Evolutionary conservation across 257 asterid genomes (phyloP), one percentile per base, ranked within the genome.

Genomic region (Apocynum venetum): DNA sequence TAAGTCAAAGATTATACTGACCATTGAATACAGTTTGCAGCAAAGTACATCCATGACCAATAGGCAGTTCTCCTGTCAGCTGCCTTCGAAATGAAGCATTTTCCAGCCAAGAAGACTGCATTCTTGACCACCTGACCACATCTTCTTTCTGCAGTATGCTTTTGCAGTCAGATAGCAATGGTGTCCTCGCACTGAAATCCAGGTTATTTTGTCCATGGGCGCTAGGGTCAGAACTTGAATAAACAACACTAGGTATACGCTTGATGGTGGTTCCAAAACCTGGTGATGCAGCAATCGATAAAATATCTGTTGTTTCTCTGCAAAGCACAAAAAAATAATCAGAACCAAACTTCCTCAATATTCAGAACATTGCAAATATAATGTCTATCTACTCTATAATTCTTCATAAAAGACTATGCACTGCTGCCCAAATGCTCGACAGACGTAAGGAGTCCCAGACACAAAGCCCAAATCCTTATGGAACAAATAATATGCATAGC

Each of bases 231-330:
- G 76, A 43, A 71, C 72, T 76, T 61, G 90, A 60, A 41, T 82
- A 76, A 67, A 65, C 76, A 61, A 80, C 75, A 66, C 84, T 85
- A 40, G 90, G 82, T 49, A 83, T 31, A 47, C 82, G 88, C 61
- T 80, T 83, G 72, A 91, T 80, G n/a, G 77, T 65, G 41, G 77
- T 60, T 47, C 92, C 95, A 14, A 91, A 79, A 83, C 73, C 83
- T 64, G 97, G 98, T n/a, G 97, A 88, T 76, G 96, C 96, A 40
- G 98, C 92, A 80, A 94, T 87, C 7, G 97, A 82, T 70, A 83
- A 88, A 52, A 87, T 77, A 82, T 92, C 86, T n/a, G 91, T 89
- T 14, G 98, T 79, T 82, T 94, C 97, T 82, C 97, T 94, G 89
- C 35, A 61, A 63, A 73, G 6, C 19, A 72, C 52, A 7, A 14